These are phyloP conservation scores for Populus trichocarpa DNA, from an alignment of 441 rosid genomes.

Conservation along the genomic window DNA sequence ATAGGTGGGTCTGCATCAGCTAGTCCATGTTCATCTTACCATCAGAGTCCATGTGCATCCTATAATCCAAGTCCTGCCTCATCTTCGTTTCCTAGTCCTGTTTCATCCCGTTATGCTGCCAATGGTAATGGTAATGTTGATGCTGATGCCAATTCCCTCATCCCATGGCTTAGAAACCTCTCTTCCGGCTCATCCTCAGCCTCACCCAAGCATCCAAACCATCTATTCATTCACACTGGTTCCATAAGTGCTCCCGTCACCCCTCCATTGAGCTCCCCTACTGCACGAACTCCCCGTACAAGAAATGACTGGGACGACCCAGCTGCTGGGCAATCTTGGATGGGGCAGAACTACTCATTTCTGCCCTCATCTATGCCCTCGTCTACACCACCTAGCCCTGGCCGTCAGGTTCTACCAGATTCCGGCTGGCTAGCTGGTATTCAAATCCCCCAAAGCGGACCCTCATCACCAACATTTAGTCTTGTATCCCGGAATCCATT, in stretches of 20 bases:
- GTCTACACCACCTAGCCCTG: conserved; percentile 81
- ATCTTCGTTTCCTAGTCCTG: conserved; percentile 84
- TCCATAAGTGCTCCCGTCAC: conserved; percentile 98
- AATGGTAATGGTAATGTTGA: conserved; percentile 37
- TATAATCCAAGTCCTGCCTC: conserved; percentile 87
- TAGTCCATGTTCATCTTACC: conserved; percentile 86
- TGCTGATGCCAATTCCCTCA: conserved; percentile 78
- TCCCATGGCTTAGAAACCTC: conserved; percentile 95
- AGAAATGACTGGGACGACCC: conserved; percentile 63
- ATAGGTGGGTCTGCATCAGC: conserved; percentile 87
- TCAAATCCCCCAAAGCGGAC: conserved; percentile 83
- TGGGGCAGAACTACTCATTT: conserved; percentile 39
- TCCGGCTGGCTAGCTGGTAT: conserved; percentile 78
- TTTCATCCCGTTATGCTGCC: conserved; percentile 46
- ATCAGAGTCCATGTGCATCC: conserved; percentile 74
- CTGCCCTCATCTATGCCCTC: conserved; percentile 65
- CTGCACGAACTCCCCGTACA: conserved; percentile 57
- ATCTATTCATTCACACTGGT: conserved; percentile 58
- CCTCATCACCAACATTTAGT: conserved; percentile 90
- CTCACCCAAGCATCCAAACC: conserved; percentile 61
- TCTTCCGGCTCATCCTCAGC: conserved; percentile 72
- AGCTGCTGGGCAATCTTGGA: conserved; percentile 45
- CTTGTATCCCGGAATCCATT: conserved; percentile 71
- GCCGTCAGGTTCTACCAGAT: conserved; percentile 60
- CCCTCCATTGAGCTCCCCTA: conserved; percentile 80